These are phyloP conservation scores for Boletus insuetus DNA, from an alignment of 768 basidiomycete species.

Conservation along the genomic window DNA sequence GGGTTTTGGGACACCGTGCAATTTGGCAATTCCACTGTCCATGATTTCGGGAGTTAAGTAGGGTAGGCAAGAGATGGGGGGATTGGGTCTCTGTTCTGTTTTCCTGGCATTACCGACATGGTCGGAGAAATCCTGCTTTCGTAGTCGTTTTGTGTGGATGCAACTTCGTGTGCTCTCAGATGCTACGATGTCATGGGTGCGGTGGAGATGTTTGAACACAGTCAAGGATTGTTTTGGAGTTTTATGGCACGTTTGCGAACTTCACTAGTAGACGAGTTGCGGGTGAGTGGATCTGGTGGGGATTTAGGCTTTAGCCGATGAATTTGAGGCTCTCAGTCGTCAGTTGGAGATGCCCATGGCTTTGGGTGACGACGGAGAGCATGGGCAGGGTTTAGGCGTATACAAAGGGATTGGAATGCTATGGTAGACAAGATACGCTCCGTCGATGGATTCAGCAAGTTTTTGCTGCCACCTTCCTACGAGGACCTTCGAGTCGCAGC, in stretches of 20 bases:
- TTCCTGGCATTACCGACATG: too few species aligned
- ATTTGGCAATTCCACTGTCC: too few species aligned
- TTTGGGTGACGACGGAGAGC: constrained; percentile 5
- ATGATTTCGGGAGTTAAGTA: too few species aligned
- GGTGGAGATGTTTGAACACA: constrained; percentile 37
- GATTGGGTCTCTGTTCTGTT: too few species aligned
- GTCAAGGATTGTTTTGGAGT: constrained; percentile 26
- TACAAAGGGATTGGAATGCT: constrained; percentile 25
- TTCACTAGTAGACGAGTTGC: constrained; percentile 26
- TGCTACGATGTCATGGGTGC: constrained; percentile 17
- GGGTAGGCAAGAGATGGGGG: too few species aligned
- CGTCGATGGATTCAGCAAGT: constrained; percentile 21
- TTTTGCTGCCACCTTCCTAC: constrained; percentile 22
- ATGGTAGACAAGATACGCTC: constrained; percentile 26
- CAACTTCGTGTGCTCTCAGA: constrained; percentile 27
- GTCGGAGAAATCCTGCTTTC: too few species aligned
- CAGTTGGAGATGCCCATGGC: constrained; percentile 19
- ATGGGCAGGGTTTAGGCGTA: constrained; percentile 15
- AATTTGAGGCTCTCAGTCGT: constrained; percentile 18
- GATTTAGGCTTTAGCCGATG: constrained; percentile 13
- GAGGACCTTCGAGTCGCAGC: constrained; percentile 11
- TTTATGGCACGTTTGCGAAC: constrained; percentile 23
- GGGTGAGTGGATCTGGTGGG: constrained; percentile 4
- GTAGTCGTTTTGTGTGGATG: constrained; percentile 21
- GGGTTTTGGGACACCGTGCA: too few species aligned